A percentile compares a stretch with the other conserved stretches of the same genome.
Conservation (phyloP, 1,139 yeast species). For the Lodderomyces metapsilosis region DNA sequence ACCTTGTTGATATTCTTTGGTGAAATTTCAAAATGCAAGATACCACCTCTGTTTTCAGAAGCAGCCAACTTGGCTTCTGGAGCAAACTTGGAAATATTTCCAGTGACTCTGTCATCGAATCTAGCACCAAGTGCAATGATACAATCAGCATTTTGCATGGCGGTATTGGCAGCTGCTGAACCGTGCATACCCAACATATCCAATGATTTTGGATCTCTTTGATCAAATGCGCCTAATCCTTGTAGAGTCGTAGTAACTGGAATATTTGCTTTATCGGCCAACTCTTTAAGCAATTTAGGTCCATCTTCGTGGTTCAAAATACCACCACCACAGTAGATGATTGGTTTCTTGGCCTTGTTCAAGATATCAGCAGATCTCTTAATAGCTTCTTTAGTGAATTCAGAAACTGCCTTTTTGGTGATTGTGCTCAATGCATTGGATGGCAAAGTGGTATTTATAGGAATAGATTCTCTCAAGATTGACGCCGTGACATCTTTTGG, state of each 20-base stretch:
- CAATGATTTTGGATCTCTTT: conserved; percentile 82
- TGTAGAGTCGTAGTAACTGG: conserved; percentile 96
- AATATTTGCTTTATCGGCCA: conserved; percentile 85
- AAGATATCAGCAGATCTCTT: conserved; percentile 74
- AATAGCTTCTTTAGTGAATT: conserved; percentile 74
- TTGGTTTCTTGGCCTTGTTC: conserved; percentile 82
- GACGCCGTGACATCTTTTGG: conserved; percentile 98
- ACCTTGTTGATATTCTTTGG: conserved; percentile 98
- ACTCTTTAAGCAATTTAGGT: conserved; percentile 73
- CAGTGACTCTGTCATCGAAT: conserved; percentile 97
- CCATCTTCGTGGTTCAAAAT: conserved; percentile 78
- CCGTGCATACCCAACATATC: conserved; percentile 99
- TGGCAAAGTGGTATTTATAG: conserved; percentile 81
- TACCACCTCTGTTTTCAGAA: conserved; percentile 87
- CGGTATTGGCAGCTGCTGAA: conserved; percentile 88
- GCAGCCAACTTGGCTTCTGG: conserved; percentile 93
- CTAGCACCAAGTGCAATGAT: conserved; percentile 95
- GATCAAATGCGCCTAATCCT: conserved; percentile 93
- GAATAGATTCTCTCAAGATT: conserved; percentile 80
- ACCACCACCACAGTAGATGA: conserved; percentile 92
- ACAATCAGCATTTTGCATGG: conserved; percentile 90
- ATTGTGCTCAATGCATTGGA: conserved; percentile 71
- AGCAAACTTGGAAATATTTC: conserved; percentile 82
- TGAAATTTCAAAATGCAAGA: conserved; percentile 90
- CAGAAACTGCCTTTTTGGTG: conserved; percentile 70